These are phyloP conservation scores for Pseudopyrenochaeta lycopersici DNA, from an alignment of 2,329 filamentous ascomycete species.

Conservation along the genomic window DNA sequence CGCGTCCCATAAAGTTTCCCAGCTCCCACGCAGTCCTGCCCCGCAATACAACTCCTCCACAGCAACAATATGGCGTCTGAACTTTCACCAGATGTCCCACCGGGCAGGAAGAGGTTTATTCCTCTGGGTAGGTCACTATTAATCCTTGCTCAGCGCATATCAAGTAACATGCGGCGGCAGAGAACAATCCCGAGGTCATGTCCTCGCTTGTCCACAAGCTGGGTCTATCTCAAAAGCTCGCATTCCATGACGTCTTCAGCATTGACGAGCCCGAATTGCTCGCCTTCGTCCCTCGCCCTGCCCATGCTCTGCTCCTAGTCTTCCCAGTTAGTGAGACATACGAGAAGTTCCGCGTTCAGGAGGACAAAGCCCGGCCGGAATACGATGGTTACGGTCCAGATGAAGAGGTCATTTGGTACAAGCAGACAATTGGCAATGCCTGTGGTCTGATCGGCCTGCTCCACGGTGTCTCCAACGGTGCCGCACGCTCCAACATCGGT, in stretches of 20 bases:
- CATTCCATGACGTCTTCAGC: slow-evolving; percentile 91
- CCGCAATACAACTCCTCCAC: slow-evolving; percentile 17
- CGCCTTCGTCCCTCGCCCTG: slow-evolving; percentile 86
- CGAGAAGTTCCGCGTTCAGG: slow-evolving; percentile 76
- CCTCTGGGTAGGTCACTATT: slow-evolving; percentile 42
- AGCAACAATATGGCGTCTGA: slow-evolving; percentile 37
- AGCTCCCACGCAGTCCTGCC: slow-evolving; percentile 7
- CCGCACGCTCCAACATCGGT: slow-evolving; percentile 61
- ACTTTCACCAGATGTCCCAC: slow-evolving; percentile 42
- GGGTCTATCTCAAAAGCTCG: slow-evolving; percentile 79
- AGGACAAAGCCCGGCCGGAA: slow-evolving; percentile 71
- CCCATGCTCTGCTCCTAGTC: slow-evolving; percentile 87
- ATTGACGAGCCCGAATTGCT: slow-evolving; percentile 87
- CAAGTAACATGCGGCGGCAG: slow-evolving; percentile 41
- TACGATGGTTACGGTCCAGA: slow-evolving; percentile 73
- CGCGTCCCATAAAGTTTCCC: slow-evolving; percentile 17
- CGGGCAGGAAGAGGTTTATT: slow-evolving; percentile 47
- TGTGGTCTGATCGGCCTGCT: slow-evolving; percentile 92
- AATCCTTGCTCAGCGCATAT: background rate
- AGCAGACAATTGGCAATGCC: slow-evolving; percentile 93
- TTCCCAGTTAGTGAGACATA: slow-evolving; percentile 86
- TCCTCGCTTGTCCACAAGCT: slow-evolving; percentile 83
- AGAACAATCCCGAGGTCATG: slow-evolving; percentile 92
- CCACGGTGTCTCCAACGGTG: slow-evolving; percentile 84
- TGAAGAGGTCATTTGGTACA: slow-evolving; percentile 92